phyloP scores from a whole-genome alignment of 352 stramenopile species.

The Pythium rhizo-oryzae region DNA sequence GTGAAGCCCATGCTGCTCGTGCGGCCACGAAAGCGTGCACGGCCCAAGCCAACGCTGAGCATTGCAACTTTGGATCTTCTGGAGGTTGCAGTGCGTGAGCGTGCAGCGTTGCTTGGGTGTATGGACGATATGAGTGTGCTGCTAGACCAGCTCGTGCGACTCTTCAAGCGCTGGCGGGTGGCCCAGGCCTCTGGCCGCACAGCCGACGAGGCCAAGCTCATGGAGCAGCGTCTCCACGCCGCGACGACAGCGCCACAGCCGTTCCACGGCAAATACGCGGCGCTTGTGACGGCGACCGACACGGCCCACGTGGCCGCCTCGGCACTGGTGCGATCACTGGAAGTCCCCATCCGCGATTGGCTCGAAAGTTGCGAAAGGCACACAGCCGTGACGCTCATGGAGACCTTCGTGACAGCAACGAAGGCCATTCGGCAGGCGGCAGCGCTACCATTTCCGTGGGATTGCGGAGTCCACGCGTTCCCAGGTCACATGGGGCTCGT shows the following conservation, averaged over 20 bases:
- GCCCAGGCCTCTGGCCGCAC: conserved; percentile 50
- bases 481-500: neutral
- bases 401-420: neutral
- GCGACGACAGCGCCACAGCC: conserved; percentile 27
- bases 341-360: conserved; percentile 25
- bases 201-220: conserved; percentile 73
- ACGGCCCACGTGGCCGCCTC: neutral
- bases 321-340: neutral
- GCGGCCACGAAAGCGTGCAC: conserved; percentile 10
- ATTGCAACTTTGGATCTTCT: neutral
- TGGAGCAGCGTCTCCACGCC: conserved; percentile 55
- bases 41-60: conserved; percentile 20
- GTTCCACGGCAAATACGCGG: conserved; percentile 7
- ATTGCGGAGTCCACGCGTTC: neutral
- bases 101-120: neutral
- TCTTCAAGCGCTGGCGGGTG: conserved; percentile 45
- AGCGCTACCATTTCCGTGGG: neutral
- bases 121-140: conserved; percentile 24
- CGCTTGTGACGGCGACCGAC: neutral
- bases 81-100: neutral
- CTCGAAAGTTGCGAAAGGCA: conserved; percentile 31
- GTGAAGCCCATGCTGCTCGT: conserved; percentile 29
- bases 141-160: conserved; percentile 53
- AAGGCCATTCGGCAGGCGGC: neutral
- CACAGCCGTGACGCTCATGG: conserved; percentile 3